phyloP scores from a whole-genome alignment of 331 rosid species.

The Erythrophleum ivorense region DNA sequence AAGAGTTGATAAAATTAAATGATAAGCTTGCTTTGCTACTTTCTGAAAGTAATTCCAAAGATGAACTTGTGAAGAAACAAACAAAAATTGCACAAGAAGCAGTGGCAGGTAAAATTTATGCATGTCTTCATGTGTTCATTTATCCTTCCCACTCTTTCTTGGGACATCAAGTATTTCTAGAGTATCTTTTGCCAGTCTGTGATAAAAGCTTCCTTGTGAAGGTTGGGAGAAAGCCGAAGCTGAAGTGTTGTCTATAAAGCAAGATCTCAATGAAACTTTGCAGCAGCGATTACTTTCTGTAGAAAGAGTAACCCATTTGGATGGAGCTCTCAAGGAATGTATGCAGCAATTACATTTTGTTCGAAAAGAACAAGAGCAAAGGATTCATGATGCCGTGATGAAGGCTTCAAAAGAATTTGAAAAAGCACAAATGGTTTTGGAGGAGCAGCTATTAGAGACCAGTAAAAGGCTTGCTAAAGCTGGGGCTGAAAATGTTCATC shows the following conservation, averaged over 20 bases:
- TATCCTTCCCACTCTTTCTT: slow-evolving; percentile 21
- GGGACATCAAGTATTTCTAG: neutral
- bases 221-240: slow-evolving; percentile 89
- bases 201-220: slow-evolving; percentile 43
- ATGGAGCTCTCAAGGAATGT: slow-evolving; percentile 80
- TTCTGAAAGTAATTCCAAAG: slow-evolving; percentile 71
- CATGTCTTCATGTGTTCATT: neutral
- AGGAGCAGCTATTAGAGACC: slow-evolving; percentile 69
- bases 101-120: slow-evolving; percentile 58
- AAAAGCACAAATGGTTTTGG: slow-evolving; percentile 58
- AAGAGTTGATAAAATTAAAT: slow-evolving; percentile 58
- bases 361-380: slow-evolving; percentile 79
- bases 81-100: slow-evolving; percentile 81
- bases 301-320: slow-evolving; percentile 74
- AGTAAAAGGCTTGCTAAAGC: slow-evolving; percentile 64
- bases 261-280: slow-evolving; percentile 63
- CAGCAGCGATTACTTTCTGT: slow-evolving; percentile 60
- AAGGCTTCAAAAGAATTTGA: slow-evolving; percentile 72
- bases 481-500: slow-evolving; percentile 61
- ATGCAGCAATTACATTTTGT: slow-evolving; percentile 81
- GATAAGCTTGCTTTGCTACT: slow-evolving; percentile 71
- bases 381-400: slow-evolving; percentile 78
- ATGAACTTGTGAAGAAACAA: slow-evolving; percentile 80
- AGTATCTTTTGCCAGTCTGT: slow-evolving; percentile 29
- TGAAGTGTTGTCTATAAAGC: slow-evolving; percentile 60